Evolutionary conservation across 345 rosid genomes (phyloP), one percentile per base, ranked within the genome.

Genomic region (Eucalyptus regnans): DNA sequence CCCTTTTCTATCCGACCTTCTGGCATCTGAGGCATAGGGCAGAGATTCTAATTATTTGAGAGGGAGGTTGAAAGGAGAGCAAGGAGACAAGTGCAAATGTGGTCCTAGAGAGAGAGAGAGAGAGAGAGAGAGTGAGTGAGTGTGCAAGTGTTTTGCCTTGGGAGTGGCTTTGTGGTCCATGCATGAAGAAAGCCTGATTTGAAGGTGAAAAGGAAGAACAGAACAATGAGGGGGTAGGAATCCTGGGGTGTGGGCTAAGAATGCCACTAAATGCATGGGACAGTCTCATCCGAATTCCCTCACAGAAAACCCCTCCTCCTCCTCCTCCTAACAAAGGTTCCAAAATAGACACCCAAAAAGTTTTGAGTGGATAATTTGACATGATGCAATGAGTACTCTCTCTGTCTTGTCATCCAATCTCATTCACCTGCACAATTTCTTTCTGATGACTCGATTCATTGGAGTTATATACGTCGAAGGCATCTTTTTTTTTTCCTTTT

Each of bases 91-190:
- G 89, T 88, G 89, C 87, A 25, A 25, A 88, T n/a, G 89, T 88
- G 89, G 89, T 88, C 89, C 89, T 88, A 58, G 89, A 88, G 89
- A 81, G 89, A 88, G 83, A 50, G 54, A 58, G 89, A 88, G 89
- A 81, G 89, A 88, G 83, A 50, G 54, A 16, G 54, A 13, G 51
- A 49, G 50, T n/a, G n/a, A 49, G 4, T 7, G 37, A 12, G 76
- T 7, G 76, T 15, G 76, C 76, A 76, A 41, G 84, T 43, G 76
- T 51, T 23, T 86, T 52, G 56, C 31, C 37, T 41, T 23, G 68
- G 60, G 89, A 89, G 94, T 92, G 92, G 91, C 37, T 13, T 62
- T 88, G 96, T 94, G 96, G 96, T 93, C 94, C 95, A 91, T 56
- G 89, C 80, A 89, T 50, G 90, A 50, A 86, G 80, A 91, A 89